Conservation (phyloP, 768 basidiomycete species). For the Austroboletus festivus region DNA sequence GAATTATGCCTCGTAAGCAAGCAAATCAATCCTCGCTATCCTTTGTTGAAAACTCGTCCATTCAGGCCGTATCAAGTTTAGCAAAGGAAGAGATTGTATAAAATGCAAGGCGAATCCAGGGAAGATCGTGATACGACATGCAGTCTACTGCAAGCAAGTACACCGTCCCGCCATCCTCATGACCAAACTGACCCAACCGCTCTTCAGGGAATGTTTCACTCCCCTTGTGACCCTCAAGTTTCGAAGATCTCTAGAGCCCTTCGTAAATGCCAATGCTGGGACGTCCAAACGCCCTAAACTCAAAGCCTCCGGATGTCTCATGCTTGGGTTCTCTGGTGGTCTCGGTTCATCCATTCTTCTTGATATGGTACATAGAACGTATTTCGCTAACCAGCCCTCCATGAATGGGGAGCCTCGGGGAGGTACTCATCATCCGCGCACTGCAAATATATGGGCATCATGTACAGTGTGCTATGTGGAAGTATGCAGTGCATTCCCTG, state of each 20-base stretch:
- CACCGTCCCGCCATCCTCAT: not conserved
- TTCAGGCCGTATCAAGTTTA: conserved; percentile 63
- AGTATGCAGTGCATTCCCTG: conserved; percentile 55
- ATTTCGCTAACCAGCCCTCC: conserved; percentile 39
- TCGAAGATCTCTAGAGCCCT: conserved; percentile 60
- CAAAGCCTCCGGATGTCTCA: conserved; percentile 65
- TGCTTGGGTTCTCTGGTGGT: conserved; percentile 76
- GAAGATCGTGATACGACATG: conserved; percentile 72
- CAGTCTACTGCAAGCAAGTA: conserved; percentile 85
- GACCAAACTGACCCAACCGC: not conserved
- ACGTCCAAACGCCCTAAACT: conserved; percentile 56
- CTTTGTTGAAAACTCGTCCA: not conserved
- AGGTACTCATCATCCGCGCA: conserved; percentile 66
- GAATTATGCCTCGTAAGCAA: conserved; percentile 63
- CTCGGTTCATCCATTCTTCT: conserved; percentile 71
- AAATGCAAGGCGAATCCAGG: conserved; percentile 67
- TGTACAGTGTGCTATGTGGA: conserved; percentile 71
- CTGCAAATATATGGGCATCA: conserved; percentile 58
- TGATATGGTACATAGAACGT: conserved; percentile 61
- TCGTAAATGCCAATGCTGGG: conserved; percentile 53
- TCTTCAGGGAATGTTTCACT: conserved; percentile 59
- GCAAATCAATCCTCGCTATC: not conserved
- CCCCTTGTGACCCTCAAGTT: conserved; percentile 63
- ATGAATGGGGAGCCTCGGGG: conserved; percentile 38
- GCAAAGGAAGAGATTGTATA: conserved; percentile 64